These are phyloP conservation scores for Bipolaris sorokiniana DNA, from an alignment of 2,329 filamentous ascomycete genomes.

Conservation along the genomic window DNA sequence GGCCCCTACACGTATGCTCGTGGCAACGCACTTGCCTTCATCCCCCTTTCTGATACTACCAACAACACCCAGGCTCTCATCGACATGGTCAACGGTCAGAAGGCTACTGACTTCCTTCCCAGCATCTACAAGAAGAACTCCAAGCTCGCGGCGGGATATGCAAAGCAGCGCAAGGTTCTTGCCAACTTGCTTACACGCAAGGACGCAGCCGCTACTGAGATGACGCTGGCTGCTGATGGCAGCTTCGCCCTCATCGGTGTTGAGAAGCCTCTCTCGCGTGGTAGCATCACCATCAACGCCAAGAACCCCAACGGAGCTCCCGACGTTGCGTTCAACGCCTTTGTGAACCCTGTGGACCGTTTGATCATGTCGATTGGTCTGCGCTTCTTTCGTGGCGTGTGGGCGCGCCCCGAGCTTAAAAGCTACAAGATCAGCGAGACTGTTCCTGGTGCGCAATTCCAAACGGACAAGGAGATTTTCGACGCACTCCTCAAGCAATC, in stretches of 20 bases:
- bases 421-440: slow-evolving; percentile 32
- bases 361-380: slow-evolving; percentile 41
- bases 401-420: slow-evolving; percentile 34
- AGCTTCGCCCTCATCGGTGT: slow-evolving; percentile 36
- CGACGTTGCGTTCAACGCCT: slow-evolving; percentile 33
- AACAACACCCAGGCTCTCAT: slow-evolving; percentile 16
- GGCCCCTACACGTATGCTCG: slow-evolving; percentile 39
- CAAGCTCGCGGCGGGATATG: slow-evolving; percentile 30
- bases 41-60: slow-evolving; percentile 35
- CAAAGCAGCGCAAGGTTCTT: slow-evolving; percentile 32
- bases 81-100: slow-evolving; percentile 14
- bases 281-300: slow-evolving; percentile 45
- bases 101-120: slow-evolving; percentile 30
- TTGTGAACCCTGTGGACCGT: slow-evolving; percentile 37
- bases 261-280: slow-evolving; percentile 42
- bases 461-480: slow-evolving; percentile 32
- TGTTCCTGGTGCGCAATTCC: slow-evolving; percentile 31
- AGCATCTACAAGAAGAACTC: slow-evolving; percentile 30
- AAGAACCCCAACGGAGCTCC: slow-evolving; percentile 39
- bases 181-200: slow-evolving; percentile 29
- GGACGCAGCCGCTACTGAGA: slow-evolving; percentile 33
- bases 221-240: slow-evolving; percentile 47
- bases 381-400: slow-evolving; percentile 43
- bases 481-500: slow-evolving; percentile 24
- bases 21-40: slow-evolving; percentile 34